Evolutionary conservation across 331 rosid genomes (phyloP), one percentile per base, ranked within the genome.

Genomic region (Phaseolus coccineus): DNA sequence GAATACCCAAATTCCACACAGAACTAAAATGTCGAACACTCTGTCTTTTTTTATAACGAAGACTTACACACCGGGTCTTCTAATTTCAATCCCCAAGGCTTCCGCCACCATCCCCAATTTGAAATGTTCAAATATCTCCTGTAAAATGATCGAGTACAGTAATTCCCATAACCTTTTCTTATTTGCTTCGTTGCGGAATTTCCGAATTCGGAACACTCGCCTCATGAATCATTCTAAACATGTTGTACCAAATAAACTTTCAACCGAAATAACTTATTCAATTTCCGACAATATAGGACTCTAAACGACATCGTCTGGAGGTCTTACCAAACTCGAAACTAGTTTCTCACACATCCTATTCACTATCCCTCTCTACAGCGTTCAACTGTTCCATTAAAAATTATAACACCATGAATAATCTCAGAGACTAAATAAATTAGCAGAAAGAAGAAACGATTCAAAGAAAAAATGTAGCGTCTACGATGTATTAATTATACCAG

Each of bases 401-500:
- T 27, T 48, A 56, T 35, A 80, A 8, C 53, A 59, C n/a, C 69
- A 22, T n/a, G 64, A 75, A 65, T 53, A 50, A n/a, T 47, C 33
- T 39, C 58, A 14, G 39, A 9, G 13, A 12, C 5, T 46, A 46
- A 46, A 46, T 16, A 72, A 24, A 14, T 5, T 61, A n/a, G 37
- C 11, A 8, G 4, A 15, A 53, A 27, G 35, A 24, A 8, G 15
- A 69, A 71, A 44, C 27, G 5, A 74, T 24, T 42, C 39, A 22
- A 39, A 24, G 1, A 27, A 22, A 55, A 72, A 25, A 25, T 33
- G 69, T 39, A 33, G 71, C 22, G 12, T 37, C 19, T 44, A 48
- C 1, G 19, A 48, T 61, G 14, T 7, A 4, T 6, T 19, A 19
- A 6, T 11, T 31, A 3, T 88, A 91, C 97, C 93, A 93, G 85